phyloP scores from a whole-genome alignment of 371 early-diverging fungal genomes.

The Mucor circinelloides region DNA sequence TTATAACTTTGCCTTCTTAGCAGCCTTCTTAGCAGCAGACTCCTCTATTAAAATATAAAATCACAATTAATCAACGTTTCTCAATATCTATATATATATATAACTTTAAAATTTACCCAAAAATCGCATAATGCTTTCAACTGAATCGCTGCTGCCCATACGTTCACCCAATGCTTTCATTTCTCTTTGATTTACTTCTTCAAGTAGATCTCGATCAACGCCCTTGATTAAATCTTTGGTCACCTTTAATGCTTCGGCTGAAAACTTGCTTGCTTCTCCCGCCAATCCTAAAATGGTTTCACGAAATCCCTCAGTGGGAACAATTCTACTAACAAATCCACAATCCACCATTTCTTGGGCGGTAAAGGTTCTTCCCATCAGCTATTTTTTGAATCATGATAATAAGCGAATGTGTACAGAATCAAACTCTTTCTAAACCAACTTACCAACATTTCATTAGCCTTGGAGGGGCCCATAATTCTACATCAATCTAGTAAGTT shows the following conservation, averaged over 20 bases:
- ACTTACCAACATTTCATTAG: conserved; percentile 65
- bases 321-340: conserved; percentile 52
- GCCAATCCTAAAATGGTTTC: conserved; percentile 53
- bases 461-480: conserved; percentile 62
- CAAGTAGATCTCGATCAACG: conserved; percentile 47
- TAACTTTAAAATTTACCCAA: conserved; percentile 32
- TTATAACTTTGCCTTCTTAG: conserved; percentile 25
- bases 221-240: conserved; percentile 64
- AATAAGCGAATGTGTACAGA: too few relatives aligned
- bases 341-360: conserved; percentile 58
- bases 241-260: conserved; percentile 55
- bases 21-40: conserved; percentile 18
- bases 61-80: background rate
- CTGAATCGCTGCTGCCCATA: conserved; percentile 43
- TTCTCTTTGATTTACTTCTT: conserved; percentile 52
- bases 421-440: background rate
- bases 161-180: conserved; percentile 44
- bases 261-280: conserved; percentile 50
- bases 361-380: conserved; percentile 55
- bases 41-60: conserved; percentile 13
- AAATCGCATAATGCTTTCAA: conserved; percentile 43
- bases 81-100: background rate
- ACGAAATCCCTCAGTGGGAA: conserved; percentile 58
- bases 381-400: background rate
- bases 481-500: conserved; percentile 6